These are phyloP conservation scores for Nakazawaea ishiwadae DNA, from an alignment of 805 yeast genomes.

Conservation along the genomic window DNA sequence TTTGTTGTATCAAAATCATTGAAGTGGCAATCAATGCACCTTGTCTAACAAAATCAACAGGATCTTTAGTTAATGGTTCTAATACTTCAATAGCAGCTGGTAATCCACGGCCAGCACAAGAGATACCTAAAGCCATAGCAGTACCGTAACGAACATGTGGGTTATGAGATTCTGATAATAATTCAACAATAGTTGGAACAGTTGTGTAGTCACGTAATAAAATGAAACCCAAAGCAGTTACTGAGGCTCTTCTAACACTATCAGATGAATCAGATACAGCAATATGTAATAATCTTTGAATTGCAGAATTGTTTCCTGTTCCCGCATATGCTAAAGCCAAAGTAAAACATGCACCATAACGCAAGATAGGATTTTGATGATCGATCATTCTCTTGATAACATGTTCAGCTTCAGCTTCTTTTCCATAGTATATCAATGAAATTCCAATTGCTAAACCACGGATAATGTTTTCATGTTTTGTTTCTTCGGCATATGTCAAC, in stretches of 20 bases:
- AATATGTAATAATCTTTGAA: conserved; percentile 78
- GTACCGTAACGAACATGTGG: conserved; percentile 99
- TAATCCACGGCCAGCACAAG: conserved; percentile 93
- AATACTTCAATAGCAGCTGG: conserved; percentile 87
- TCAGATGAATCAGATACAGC: conserved; percentile 97
- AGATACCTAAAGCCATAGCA: conserved; percentile 93
- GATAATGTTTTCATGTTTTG: conserved; percentile 92
- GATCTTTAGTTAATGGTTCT: conserved; percentile 88
- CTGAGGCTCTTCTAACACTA: conserved; percentile 96
- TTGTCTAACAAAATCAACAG: conserved; percentile 96
- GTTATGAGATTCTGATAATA: conserved; percentile 89
- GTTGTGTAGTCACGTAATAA: conserved; percentile 87
- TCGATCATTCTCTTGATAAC: conserved; percentile 60
- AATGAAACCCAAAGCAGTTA: conserved; percentile 85
- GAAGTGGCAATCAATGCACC: conserved; percentile 93
- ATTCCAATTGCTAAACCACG: conserved; percentile 91
- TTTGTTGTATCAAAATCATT: conserved; percentile 85
- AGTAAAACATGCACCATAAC: conserved; percentile 95
- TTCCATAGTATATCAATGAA: conserved; percentile 81
- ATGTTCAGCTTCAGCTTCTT: conserved; percentile 73
- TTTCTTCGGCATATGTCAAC: conserved; percentile 88
- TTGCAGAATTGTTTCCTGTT: conserved; percentile 86
- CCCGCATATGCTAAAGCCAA: conserved; percentile 96
- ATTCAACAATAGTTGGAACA: conserved; percentile 91
- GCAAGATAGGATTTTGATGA: conserved; percentile 76